A percentile compares a stretch with the other conserved stretches of the same genome.
These are phyloP conservation scores for Umbellularia californica DNA, from an alignment of 164 flowering plant species.

Conservation along the genomic window DNA sequence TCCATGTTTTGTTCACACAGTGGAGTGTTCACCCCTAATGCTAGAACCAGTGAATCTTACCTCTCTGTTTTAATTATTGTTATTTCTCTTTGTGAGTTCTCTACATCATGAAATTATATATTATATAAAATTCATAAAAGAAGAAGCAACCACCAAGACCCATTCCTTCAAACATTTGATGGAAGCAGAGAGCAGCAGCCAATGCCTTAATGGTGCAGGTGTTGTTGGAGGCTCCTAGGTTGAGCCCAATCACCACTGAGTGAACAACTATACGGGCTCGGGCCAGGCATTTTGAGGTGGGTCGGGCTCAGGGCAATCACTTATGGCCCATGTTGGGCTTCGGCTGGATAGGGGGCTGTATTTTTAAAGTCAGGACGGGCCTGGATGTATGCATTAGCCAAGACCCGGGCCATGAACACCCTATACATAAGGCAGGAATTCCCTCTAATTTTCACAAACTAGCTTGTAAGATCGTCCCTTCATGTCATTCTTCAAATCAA, in stretches of 20 bases:
- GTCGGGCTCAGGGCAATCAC: neutral
- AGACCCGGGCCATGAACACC: no score
- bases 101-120: no score
- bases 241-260: constrained; percentile 20
- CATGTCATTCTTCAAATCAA: no score
- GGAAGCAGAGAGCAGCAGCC: constrained; percentile 25
- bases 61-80: no score
- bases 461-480: no score
- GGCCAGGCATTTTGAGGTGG: constrained; percentile 2
- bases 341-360: neutral
- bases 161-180: constrained; percentile 26
- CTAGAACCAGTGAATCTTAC: no score
- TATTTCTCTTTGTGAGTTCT: no score
- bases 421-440: no score
- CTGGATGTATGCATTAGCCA: neutral
- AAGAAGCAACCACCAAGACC: constrained; percentile 21
- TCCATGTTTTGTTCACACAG: no score
- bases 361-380: neutral
- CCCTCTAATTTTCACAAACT: no score
- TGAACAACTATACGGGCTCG: constrained; percentile 10
- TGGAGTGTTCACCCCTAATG: no score
- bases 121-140: neutral
- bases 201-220: constrained; percentile 17
- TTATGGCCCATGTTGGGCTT: neutral
- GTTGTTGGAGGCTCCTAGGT: constrained; percentile 16